These are phyloP conservation scores for Starmerella kuoi DNA, from an alignment of 805 yeast species.

Conservation along the genomic window DNA sequence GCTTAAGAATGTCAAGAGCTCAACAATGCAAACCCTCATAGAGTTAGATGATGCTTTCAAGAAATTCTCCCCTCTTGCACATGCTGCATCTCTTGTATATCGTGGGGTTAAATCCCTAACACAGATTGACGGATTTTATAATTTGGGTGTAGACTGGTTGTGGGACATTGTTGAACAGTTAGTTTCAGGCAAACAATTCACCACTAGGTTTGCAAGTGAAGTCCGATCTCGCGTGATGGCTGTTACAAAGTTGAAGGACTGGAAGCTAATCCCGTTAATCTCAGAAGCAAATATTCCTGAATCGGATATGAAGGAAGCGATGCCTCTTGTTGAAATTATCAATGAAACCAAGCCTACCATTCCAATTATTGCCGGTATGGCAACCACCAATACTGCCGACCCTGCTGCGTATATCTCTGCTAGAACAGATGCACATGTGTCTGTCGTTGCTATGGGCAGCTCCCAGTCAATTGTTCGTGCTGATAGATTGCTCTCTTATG, in stretches of 20 bases:
- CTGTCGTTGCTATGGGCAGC: slow-evolving; percentile 47
- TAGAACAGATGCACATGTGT: slow-evolving; percentile 30
- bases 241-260: slow-evolving; percentile 3
- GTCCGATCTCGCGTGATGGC: slow-evolving; percentile 3
- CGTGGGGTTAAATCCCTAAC: slow-evolving; percentile 36
- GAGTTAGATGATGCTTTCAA: slow-evolving; percentile 40
- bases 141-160: slow-evolving; percentile 41
- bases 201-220: background rate
- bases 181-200: background rate
- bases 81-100: slow-evolving; percentile 41
- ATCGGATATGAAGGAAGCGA: background rate
- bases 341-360: slow-evolving; percentile 12
- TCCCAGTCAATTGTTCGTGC: slow-evolving; percentile 37
- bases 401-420: slow-evolving; percentile 44
- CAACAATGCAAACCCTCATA: slow-evolving; percentile 43
- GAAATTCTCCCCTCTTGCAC: slow-evolving; percentile 44
- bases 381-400: slow-evolving; percentile 36
- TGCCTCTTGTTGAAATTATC: slow-evolving; percentile 2
- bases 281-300: background rate
- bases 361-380: slow-evolving; percentile 11
- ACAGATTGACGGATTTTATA: slow-evolving; percentile 42
- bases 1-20: slow-evolving; percentile 41
- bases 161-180: slow-evolving; percentile 17
- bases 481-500: slow-evolving; percentile 64
- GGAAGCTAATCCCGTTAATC: background rate